These are phyloP conservation scores for Puya raimondii DNA, from an alignment of 176 grass and related monocot species.

Conservation along the genomic window DNA sequence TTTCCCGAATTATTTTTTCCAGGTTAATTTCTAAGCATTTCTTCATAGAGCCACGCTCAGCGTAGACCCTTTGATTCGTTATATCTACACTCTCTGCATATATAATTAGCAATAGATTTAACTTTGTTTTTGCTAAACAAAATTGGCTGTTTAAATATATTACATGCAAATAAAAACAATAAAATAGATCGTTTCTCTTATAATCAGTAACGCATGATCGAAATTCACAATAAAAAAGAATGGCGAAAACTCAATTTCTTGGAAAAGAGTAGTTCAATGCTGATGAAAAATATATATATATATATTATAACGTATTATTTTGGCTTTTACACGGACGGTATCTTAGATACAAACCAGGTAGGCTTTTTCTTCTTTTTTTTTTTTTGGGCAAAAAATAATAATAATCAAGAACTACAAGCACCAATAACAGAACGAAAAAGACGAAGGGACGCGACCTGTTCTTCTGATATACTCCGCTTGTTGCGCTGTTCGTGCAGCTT, in stretches of 20 bases:
- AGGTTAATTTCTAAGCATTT: too few species aligned
- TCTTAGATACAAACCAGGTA: neutral
- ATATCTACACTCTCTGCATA: too few species aligned
- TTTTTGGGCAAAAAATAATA: neutral
- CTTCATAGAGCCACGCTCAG: too few species aligned
- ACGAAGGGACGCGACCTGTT: constrained; percentile 58
- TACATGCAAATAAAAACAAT: too few species aligned
- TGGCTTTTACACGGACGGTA: neutral
- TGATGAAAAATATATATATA: neutral
- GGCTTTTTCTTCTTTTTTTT: neutral
- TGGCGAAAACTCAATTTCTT: neutral
- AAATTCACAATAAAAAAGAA: neutral
- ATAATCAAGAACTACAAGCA: constrained; percentile 29
- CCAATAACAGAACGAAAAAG: constrained; percentile 45
- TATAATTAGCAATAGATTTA: too few species aligned
- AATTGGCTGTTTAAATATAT: too few species aligned
- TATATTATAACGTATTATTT: neutral
- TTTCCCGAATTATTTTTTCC: too few species aligned
- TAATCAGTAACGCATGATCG: neutral
- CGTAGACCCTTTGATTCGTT: too few species aligned
- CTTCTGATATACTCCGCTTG: constrained; percentile 82
- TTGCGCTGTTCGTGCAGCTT: constrained; percentile 46
- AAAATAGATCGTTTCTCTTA: too few species aligned
- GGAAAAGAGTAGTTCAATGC: neutral
- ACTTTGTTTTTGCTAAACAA: too few species aligned